A percentile compares a stretch with the other conserved stretches of the same genome.
phyloP scores from a whole-genome alignment of 1,284 basidiomycete genomes.

The Cryptococcus hybrid region DNA sequence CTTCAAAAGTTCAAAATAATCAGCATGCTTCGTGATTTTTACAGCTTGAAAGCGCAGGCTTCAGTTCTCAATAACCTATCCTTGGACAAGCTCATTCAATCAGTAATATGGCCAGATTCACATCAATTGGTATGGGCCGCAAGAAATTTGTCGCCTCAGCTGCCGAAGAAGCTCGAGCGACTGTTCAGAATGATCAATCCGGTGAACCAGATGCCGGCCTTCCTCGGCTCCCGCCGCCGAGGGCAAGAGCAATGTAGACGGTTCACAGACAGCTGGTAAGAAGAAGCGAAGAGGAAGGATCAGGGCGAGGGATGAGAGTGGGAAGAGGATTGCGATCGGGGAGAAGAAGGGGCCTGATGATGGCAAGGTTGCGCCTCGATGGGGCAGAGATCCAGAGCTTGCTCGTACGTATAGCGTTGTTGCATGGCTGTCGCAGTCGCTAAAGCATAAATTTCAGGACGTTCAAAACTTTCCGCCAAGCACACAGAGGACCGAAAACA shows the following conservation, averaged over 20 bases:
- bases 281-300: conserved; percentile 17
- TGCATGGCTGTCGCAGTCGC: background rate
- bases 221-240: conserved; percentile 1
- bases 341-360: conserved; percentile 15
- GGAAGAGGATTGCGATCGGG: conserved; percentile 14
- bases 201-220: conserved; percentile 16
- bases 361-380: conserved; percentile 17
- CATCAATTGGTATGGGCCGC: conserved; percentile 48
- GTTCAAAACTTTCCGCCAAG: conserved; percentile 22
- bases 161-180: conserved; percentile 37
- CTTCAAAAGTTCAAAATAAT: too few species aligned
- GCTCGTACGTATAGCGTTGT: conserved; percentile 33
- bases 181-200: background rate
- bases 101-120: conserved; percentile 46
- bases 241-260: background rate
- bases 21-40: too few species aligned
- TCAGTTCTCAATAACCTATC: background rate
- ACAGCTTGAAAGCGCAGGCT: too few species aligned
- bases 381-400: conserved; percentile 43
- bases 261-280: conserved; percentile 1
- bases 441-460: conserved; percentile 15
- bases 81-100: background rate
- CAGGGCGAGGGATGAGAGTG: conserved; percentile 15
- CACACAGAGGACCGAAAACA: conserved; percentile 63
- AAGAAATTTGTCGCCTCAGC: conserved; percentile 46